Conservation (phyloP, 192 early-diverging fungal genomes). For the Haplosporangium gracile region DNA sequence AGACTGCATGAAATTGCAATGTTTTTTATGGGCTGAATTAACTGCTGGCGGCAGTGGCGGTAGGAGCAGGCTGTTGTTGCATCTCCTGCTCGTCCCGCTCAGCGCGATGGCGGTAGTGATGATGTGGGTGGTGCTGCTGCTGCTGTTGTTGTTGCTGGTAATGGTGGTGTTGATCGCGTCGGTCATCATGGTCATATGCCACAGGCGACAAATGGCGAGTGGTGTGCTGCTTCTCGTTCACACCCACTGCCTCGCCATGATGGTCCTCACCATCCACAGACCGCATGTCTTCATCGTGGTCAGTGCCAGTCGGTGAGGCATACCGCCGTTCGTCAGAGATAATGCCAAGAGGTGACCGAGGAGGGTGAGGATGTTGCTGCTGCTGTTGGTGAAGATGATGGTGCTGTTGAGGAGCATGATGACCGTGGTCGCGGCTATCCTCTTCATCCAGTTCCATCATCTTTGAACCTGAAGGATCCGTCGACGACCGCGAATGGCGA, state of each 20-base stretch:
- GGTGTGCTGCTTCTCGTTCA: not conserved
- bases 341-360: not conserved
- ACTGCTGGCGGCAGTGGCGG: conserved; percentile 3
- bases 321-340: conserved; percentile 17
- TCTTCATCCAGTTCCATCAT: conserved; percentile 4
- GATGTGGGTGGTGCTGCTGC: not conserved
- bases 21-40: not conserved
- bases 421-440: not conserved
- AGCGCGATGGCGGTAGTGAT: not conserved
- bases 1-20: not conserved
- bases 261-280: not conserved
- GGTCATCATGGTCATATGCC: not conserved
- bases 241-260: not conserved
- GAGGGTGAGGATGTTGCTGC: not conserved
- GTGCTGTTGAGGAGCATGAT: not conserved
- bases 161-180: not conserved
- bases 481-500: conserved; percentile 3
- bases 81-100: not conserved
- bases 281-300: conserved; percentile 25
- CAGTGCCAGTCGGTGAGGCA: conserved; percentile 39
- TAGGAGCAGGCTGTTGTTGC: conserved; percentile 1
- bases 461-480: not conserved
- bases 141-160: not conserved
- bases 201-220: not conserved
- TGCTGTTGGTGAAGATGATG: not conserved